phyloP scores from a whole-genome alignment of 2,329 filamentous ascomycete genomes.

The Dactylella cylindrospora region DNA sequence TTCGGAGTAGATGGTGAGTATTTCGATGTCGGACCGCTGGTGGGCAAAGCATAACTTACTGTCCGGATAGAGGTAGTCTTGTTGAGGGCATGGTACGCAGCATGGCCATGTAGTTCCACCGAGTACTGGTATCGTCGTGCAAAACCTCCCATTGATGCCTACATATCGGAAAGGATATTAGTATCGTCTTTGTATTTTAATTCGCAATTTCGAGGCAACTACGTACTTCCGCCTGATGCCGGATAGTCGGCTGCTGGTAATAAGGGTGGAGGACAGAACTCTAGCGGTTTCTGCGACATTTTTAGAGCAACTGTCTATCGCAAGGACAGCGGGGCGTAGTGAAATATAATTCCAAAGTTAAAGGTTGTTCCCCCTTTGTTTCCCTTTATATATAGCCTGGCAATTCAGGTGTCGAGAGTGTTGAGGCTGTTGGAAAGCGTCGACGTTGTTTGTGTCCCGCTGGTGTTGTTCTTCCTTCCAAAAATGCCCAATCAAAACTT shows the following conservation, averaged over 20 bases:
- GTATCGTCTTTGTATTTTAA: not conserved
- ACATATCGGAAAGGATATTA: conserved; percentile 1
- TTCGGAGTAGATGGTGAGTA: conserved; percentile 51
- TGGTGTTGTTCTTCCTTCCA: no score
- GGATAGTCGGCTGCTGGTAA: conserved; percentile 65
- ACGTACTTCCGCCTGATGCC: conserved; percentile 67
- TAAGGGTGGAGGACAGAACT: conserved; percentile 68
- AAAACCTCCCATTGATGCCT: conserved; percentile 63
- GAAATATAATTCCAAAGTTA: conserved; percentile 1
- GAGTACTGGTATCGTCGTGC: conserved; percentile 53
- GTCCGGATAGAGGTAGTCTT: conserved; percentile 70
- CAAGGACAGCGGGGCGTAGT: conserved; percentile 13
- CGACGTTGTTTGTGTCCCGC: no score
- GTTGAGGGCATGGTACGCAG: conserved; percentile 86
- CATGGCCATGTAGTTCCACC: conserved; percentile 61
- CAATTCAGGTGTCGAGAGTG: no score
- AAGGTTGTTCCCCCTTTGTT: no score
- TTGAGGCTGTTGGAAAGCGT: no score
- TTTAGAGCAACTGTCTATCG: conserved; percentile 11
- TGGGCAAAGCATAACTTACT: conserved; percentile 53
- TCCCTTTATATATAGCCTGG: no score
- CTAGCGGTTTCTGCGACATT: conserved; percentile 18
- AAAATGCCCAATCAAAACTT: no score
- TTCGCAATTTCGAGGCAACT: conserved; percentile 16
- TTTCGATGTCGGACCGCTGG: conserved; percentile 7